phyloP scores from a whole-genome alignment of 345 rosid species.

The Aquilaria yunnanensis region DNA sequence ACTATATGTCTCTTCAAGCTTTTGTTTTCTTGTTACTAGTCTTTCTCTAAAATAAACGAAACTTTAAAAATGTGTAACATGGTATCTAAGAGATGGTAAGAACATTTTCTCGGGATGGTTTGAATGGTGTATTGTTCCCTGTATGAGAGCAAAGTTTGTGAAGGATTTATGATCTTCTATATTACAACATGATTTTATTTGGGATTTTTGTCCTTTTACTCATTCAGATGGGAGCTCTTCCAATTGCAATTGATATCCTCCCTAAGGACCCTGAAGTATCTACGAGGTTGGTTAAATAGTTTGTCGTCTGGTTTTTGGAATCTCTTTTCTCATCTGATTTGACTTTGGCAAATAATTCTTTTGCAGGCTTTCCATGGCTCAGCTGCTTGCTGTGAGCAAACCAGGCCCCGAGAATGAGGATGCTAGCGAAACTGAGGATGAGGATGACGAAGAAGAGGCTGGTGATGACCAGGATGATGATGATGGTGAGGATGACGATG shows the following conservation, averaged over 20 bases:
- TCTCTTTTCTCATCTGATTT: conserved; percentile 1
- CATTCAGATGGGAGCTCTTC: conserved; percentile 28
- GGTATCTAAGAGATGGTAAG: neutral
- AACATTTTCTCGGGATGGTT: neutral
- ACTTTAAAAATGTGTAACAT: too few relatives aligned
- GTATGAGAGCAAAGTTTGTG: neutral
- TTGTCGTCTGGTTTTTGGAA: conserved; percentile 6
- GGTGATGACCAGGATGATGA: conserved; percentile 40
- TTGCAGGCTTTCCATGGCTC: conserved; percentile 39
- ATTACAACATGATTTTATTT: conserved; percentile 11
- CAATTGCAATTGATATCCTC: conserved; percentile 18
- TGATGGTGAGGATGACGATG: conserved; percentile 38
- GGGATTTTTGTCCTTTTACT: conserved; percentile 1
- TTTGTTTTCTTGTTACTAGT: too few relatives aligned
- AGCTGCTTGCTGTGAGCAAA: conserved; percentile 28
- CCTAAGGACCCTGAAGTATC: conserved; percentile 18
- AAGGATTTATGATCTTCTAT: neutral
- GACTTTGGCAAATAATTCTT: conserved; percentile 4
- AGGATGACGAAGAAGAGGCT: conserved; percentile 29
- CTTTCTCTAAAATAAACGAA: too few relatives aligned
- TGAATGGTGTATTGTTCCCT: neutral
- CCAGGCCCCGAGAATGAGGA: conserved; percentile 39
- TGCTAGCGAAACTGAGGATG: conserved; percentile 46
- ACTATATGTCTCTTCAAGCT: too few relatives aligned
- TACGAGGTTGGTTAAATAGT: conserved; percentile 27